Evolutionary conservation across 805 yeast genomes (phyloP), one percentile per base, ranked within the genome.

Genomic region (Candida silvicultrix): DNA sequence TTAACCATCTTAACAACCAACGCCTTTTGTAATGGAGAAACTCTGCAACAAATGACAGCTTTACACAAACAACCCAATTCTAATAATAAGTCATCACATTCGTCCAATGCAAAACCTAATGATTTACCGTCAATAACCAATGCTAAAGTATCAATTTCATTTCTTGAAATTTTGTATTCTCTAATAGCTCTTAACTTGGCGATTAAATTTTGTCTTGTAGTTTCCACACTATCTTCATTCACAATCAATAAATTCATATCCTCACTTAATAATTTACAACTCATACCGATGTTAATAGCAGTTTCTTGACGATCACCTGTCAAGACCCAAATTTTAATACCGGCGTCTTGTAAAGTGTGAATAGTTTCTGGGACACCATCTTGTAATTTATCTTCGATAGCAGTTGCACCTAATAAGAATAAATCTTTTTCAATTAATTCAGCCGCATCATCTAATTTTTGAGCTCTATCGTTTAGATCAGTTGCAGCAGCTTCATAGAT

Each of bases 241-340:
- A 94, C 83, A 49, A 92, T 81, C 54, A 94, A 72, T 50, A 94
- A 67, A 54, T 89, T 90, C 99, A 94, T 94, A 59, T 94, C 99
- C 64, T 94, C 99, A 60, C 94, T 83, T 41, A 94, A 67, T 40
- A 94, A 72, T 60, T 87, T 89, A 71, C 99, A 95, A 57, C 97
- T 88, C 97, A 94, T 89, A 49, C 99, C 99, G 60, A 94, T 94
- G 63, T 94, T 94, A 53, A 94, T 86, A 0, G 99, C 99, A 14
- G 99, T 94, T 64, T 94, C 99, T 64, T 95, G 99, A 64, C 97
- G 78, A 62, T 94, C 99, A 56, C 99, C 99, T 2, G 99, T 94
- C 43, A 94, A 71, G 21, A 94, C 97, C 99, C 99, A 94, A 16
- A 94, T 80, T 63, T 89, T 92, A 53, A 95, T 90, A 15, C 98